Conservation (phyloP, 345 rosid species). For the Aquilaria yunnanensis region DNA sequence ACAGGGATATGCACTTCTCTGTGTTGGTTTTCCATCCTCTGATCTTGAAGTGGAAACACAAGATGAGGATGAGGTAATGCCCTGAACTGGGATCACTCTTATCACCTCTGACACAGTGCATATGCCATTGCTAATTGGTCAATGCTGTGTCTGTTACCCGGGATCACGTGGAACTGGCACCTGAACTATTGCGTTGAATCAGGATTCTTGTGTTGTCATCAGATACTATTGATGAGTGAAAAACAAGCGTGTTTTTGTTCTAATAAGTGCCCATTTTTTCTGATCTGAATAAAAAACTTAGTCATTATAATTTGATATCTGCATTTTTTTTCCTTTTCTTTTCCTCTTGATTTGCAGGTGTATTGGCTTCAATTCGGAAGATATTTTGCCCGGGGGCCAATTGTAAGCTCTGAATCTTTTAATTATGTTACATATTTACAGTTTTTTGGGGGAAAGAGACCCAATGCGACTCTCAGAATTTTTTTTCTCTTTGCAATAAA, state of each 20-base stretch:
- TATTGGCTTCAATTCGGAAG: conserved; percentile 99
- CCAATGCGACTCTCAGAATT: too few relatives aligned
- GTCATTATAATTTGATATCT: neutral
- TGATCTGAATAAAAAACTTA: neutral
- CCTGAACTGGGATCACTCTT: conserved; percentile 5
- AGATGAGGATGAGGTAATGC: conserved; percentile 88
- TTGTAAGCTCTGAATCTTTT: conserved; percentile 52
- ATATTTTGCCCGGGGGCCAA: conserved; percentile 95
- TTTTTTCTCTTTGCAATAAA: too few relatives aligned
- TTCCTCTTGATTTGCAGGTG: conserved; percentile 40
- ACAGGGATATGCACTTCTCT: conserved; percentile 94
- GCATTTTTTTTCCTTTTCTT: neutral
- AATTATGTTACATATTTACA: neutral
- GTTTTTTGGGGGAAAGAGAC: neutral
- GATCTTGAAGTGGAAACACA: conserved; percentile 94
- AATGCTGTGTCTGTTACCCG: neutral
- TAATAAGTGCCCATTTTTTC: too few relatives aligned
- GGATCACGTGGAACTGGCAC: neutral
- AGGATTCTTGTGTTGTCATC: neutral
- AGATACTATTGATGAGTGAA: conserved; percentile 1
- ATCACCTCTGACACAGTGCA: too few relatives aligned
- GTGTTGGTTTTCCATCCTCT: conserved; percentile 83
- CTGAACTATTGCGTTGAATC: neutral
- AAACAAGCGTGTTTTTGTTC: too few relatives aligned
- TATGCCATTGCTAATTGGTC: too few relatives aligned